These are phyloP conservation scores for Trichoderma gamsii DNA, from an alignment of 495 filamentous ascomycete genomes.

Conservation along the genomic window DNA sequence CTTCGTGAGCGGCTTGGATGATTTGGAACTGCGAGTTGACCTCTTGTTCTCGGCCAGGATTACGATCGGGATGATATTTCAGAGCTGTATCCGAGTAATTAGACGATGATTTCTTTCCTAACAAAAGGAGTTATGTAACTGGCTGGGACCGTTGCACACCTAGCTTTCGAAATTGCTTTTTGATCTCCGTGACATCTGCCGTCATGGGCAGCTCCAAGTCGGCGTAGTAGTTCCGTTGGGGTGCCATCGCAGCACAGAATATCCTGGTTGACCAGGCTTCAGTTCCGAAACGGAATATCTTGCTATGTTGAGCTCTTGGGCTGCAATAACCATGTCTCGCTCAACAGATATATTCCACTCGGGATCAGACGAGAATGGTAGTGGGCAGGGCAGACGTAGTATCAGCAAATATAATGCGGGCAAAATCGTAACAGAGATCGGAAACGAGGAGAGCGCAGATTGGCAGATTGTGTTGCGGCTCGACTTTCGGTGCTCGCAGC, in stretches of 20 bases:
- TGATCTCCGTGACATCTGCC: constrained; percentile 66
- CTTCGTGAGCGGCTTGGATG: constrained; percentile 74
- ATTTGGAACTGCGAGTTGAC: constrained; percentile 50
- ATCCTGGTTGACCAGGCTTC: not conserved
- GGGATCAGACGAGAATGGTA: not conserved
- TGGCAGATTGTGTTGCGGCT: too few relatives aligned
- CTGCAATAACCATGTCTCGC: constrained; percentile 6
- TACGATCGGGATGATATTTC: constrained; percentile 83
- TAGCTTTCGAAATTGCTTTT: constrained; percentile 79
- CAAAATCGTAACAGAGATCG: too few relatives aligned
- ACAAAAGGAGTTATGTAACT: not conserved
- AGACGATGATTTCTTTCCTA: not conserved
- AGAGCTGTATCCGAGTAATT: constrained; percentile 49
- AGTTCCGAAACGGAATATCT: not conserved
- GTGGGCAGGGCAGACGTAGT: not conserved
- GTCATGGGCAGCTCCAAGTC: constrained; percentile 64
- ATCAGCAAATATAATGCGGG: not conserved
- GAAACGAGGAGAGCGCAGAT: too few relatives aligned
- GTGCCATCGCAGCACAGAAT: constrained; percentile 5
- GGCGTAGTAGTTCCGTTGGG: constrained; percentile 69
- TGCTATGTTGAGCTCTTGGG: not conserved
- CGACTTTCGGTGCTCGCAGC: not conserved
- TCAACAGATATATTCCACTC: not conserved
- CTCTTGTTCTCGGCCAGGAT: constrained; percentile 72
- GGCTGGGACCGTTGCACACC: constrained; percentile 42